Evolutionary conservation across 2,329 filamentous ascomycete genomes (phyloP), one percentile per base, ranked within the genome.

Genomic region (Aspergillus terreus): DNA sequence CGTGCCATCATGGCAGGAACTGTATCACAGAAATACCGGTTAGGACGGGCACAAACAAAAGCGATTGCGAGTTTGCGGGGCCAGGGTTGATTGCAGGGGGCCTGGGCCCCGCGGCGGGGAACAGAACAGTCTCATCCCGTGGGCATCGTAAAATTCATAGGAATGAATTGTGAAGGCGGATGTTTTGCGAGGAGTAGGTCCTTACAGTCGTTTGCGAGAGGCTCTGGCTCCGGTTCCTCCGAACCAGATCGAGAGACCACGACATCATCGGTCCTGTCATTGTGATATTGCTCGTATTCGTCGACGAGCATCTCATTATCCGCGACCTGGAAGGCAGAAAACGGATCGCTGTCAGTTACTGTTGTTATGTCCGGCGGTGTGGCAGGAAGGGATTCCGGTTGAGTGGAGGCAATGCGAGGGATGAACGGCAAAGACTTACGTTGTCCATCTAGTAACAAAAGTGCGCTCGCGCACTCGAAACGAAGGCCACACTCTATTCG

Each of bases 1-100:
- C 86, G 76, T 63, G 89, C 85, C 76, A 87, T 88, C 83, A 97
- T 96, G 46, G 88, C 87, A 59, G 95, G 88, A 73, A 84, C 88
- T 92, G 63, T 50, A 59, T 51, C 45, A 49, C 17, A 41, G 15
- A 38, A 35, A 46, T 6, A 45, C 30, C 46, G 46, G 53, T 62
- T 54, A 60, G 58, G 54, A 44, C 27, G 43, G 23, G 40, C 47
- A 41, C 51, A 45, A 43, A 32, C 42, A 47, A 21, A 9, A 46
- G 45, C 36, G 25, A 46, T 42, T 21, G 19, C 17, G 40, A 23
- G 38, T 44, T 38, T 38, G 36, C 32, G 33, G 50, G 47, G 33
- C 15, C 35, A 19, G 47, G 21, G 32, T 41, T 25, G 19, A 30
- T 21, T n/a, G 17, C 21, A 25, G 44, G 46, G 15, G 42, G 45